A percentile compares a stretch with the other conserved stretches of the same genome.
phyloP scores from a whole-genome alignment of 2,329 filamentous ascomycete species.

The Calonectria ilicicola region DNA sequence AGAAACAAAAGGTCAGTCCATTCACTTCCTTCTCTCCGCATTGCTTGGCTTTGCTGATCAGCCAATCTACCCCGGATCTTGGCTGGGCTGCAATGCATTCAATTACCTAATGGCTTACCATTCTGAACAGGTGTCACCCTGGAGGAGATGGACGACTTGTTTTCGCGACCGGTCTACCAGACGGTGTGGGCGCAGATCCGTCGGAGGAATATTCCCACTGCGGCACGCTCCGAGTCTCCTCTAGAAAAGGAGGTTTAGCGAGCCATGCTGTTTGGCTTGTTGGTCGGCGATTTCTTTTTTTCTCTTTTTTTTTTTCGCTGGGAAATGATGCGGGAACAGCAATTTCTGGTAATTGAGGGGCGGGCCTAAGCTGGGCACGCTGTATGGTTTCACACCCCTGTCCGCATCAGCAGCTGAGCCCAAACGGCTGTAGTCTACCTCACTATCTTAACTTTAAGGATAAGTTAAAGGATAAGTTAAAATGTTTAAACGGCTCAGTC shows the following conservation, averaged over 20 bases:
- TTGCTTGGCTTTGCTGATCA: not conserved
- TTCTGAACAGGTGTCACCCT: constrained; percentile 51
- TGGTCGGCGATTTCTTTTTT: not conserved
- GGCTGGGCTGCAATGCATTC: not conserved
- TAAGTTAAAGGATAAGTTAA: not conserved
- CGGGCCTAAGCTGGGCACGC: not conserved
- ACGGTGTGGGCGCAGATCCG: constrained; percentile 46
- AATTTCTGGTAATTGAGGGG: not conserved
- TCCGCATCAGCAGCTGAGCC: not conserved
- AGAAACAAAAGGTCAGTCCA: constrained; percentile 61
- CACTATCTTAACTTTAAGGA: constrained; percentile 7
- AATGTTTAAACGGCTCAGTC: constrained; percentile 1
- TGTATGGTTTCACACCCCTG: constrained; percentile 2
- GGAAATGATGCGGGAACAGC: not conserved
- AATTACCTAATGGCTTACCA: not conserved
- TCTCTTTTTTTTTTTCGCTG: not conserved
- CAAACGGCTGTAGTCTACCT: not conserved
- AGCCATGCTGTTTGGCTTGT: no score
- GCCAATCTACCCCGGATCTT: constrained; percentile 6
- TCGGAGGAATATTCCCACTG: constrained; percentile 30
- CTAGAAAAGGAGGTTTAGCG: constrained; percentile 37
- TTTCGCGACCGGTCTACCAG: constrained; percentile 45
- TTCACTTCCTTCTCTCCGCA: not conserved
- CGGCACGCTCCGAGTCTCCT: constrained; percentile 35
- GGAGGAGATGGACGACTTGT: constrained; percentile 59